phyloP scores from a whole-genome alignment of 768 basidiomycete species.

The Boletus reticuloceps region DNA sequence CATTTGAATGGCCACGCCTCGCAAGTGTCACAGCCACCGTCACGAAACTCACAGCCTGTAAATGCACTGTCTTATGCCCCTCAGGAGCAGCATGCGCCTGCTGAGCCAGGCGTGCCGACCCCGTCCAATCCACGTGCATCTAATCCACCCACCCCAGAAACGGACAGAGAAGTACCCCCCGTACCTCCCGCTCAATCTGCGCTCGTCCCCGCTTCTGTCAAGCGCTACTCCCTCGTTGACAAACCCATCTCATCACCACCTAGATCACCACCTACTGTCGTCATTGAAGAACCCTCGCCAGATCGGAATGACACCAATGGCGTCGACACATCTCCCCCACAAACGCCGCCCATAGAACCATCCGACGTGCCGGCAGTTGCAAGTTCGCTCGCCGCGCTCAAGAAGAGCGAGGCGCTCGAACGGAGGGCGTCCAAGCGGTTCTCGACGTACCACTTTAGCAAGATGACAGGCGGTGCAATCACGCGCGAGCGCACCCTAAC shows the following conservation, averaged over 20 bases:
- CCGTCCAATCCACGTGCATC: constrained; percentile 5
- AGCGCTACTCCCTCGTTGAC: constrained; percentile 79
- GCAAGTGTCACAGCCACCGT: constrained; percentile 12
- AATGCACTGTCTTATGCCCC: not conserved
- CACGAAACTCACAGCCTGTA: constrained; percentile 13
- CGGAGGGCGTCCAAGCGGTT: constrained; percentile 94
- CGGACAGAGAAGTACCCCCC: constrained; percentile 27
- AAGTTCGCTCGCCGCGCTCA: constrained; percentile 82
- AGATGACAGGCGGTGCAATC: constrained; percentile 70
- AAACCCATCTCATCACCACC: constrained; percentile 50
- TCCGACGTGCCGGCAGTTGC: constrained; percentile 64
- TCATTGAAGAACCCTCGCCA: constrained; percentile 36
- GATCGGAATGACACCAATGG: constrained; percentile 30
- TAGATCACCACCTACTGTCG: constrained; percentile 45
- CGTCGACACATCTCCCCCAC: constrained; percentile 29
- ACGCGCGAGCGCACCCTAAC: constrained; percentile 48
- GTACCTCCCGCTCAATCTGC: constrained; percentile 21
- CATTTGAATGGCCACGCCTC: constrained; percentile 13
- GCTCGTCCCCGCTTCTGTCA: constrained; percentile 62
- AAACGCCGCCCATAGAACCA: constrained; percentile 36
- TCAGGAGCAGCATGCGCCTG: constrained; percentile 8
- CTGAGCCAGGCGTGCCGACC: constrained; percentile 8
- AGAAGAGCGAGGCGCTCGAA: constrained; percentile 82
- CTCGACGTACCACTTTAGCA: constrained; percentile 90
- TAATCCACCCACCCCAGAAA: constrained; percentile 19